These are phyloP conservation scores for Capsicum baccatum DNA, from an alignment of 257 asterid species.

Conservation along the genomic window DNA sequence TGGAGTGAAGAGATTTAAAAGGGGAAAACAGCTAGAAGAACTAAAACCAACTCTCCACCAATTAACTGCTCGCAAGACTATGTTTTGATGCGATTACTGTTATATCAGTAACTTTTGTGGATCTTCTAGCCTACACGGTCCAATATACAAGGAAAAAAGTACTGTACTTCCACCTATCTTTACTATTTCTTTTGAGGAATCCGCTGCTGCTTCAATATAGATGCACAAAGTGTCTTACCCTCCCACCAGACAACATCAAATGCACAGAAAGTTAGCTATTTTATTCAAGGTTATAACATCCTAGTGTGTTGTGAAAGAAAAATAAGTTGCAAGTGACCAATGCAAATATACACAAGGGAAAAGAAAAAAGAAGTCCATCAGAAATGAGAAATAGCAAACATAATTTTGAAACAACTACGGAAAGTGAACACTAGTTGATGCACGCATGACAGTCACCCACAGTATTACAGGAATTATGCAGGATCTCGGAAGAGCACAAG, in stretches of 20 bases:
- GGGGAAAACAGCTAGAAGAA: background rate
- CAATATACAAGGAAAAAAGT: too few relatives aligned
- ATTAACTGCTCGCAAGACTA: conserved; percentile 14
- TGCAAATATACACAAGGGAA: background rate
- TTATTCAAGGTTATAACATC: background rate
- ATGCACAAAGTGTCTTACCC: conserved; percentile 14
- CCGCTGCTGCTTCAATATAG: background rate
- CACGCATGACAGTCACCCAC: background rate
- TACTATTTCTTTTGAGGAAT: conserved; percentile 17
- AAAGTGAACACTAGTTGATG: conserved; percentile 9
- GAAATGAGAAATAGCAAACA: background rate
- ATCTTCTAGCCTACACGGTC: conserved; percentile 25
- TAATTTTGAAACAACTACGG: background rate
- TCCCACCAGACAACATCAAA: background rate
- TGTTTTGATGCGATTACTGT: background rate
- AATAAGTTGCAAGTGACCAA: conserved; percentile 15
- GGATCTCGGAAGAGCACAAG: conserved; percentile 2
- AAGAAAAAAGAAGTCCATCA: background rate
- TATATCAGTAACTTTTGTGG: conserved; percentile 21
- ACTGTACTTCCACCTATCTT: background rate
- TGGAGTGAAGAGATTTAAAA: too few relatives aligned
- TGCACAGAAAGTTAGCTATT: background rate
- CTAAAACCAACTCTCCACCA: background rate
- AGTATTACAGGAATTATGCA: background rate
- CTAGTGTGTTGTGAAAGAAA: conserved; percentile 1